Conservation (phyloP, 2,329 filamentous ascomycete genomes). For the Fusarium nygamai region DNA sequence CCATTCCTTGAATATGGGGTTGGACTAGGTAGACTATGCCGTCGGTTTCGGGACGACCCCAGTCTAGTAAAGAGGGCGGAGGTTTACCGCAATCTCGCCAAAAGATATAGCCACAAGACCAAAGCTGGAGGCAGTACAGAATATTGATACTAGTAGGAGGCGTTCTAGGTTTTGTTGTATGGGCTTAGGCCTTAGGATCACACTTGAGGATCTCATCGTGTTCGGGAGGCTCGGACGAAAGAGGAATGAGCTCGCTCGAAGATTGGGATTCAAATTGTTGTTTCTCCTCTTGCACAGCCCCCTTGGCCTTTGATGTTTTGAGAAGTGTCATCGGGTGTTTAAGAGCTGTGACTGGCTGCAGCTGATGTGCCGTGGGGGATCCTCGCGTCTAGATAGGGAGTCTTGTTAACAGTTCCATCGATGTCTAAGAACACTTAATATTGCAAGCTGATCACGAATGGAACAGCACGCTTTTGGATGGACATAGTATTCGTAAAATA, state of each 20-base stretch:
- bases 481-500: background rate
- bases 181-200: conserved; percentile 10
- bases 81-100: conserved; percentile 17
- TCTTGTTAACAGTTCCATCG: background rate
- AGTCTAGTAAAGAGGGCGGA: conserved; percentile 8
- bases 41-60: conserved; percentile 10
- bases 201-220: background rate
- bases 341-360: conserved; percentile 28
- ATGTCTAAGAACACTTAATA: background rate
- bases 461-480: background rate
- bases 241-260: conserved; percentile 9
- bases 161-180: background rate
- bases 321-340: conserved; percentile 19
- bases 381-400: conserved; percentile 14
- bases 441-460: background rate
- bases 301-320: conserved; percentile 18
- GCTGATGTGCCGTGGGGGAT: conserved; percentile 23
- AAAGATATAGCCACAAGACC: conserved; percentile 13
- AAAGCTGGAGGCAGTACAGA: background rate
- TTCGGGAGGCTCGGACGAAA: conserved; percentile 24
- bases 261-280: conserved; percentile 6
- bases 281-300: conserved; percentile 35
- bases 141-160: background rate
- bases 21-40: conserved; percentile 8
- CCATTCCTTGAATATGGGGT: conserved; percentile 8